Evolutionary conservation across 2,329 filamentous ascomycete genomes (phyloP).

Genomic region (Aspergillus arachidicola): DNA sequence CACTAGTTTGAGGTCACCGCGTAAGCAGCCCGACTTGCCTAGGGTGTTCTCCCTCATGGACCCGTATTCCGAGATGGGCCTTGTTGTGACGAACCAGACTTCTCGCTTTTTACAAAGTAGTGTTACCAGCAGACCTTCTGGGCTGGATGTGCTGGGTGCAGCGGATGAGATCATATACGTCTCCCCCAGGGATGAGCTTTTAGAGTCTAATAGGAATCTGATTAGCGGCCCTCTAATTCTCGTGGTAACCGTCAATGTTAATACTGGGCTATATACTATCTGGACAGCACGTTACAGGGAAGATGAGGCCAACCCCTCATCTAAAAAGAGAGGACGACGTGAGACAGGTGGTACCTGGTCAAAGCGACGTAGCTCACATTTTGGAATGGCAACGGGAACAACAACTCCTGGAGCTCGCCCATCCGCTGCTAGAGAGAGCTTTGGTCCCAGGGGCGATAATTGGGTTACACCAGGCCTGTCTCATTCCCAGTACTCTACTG

Average conservation of each 20-base stretch:
- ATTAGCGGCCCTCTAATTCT: slow-evolving; percentile 64
- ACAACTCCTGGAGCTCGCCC: slow-evolving; percentile 72
- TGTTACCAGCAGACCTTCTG: slow-evolving; percentile 28
- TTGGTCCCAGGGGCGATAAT: slow-evolving; percentile 58
- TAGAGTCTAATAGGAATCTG: slow-evolving; percentile 25
- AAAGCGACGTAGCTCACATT: slow-evolving; percentile 67
- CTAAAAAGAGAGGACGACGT: slow-evolving; percentile 47
- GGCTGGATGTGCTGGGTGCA: slow-evolving; percentile 66
- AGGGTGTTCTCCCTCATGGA: slow-evolving; percentile 81
- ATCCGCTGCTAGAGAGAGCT: slow-evolving; percentile 73
- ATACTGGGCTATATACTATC: slow-evolving; percentile 75
- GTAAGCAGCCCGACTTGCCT: slow-evolving; percentile 58
- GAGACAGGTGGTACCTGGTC: slow-evolving; percentile 65
- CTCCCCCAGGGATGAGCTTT: slow-evolving; percentile 63
- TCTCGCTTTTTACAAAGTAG: slow-evolving; percentile 35
- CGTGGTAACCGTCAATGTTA: slow-evolving; percentile 78
- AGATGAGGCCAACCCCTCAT: slow-evolving; percentile 58
- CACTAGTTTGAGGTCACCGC: slow-evolving; percentile 60
- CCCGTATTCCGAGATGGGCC: slow-evolving; percentile 80
- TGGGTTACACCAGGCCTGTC: slow-evolving; percentile 46
- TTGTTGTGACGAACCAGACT: slow-evolving; percentile 66
- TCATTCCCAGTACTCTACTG: slow-evolving; percentile 45
- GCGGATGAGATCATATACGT: slow-evolving; percentile 84
- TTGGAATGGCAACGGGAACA: slow-evolving; percentile 67
- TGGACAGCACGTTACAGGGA: slow-evolving; percentile 82